phyloP scores from a whole-genome alignment of 2,329 filamentous ascomycete genomes.

The Nannizzia gypsea region DNA sequence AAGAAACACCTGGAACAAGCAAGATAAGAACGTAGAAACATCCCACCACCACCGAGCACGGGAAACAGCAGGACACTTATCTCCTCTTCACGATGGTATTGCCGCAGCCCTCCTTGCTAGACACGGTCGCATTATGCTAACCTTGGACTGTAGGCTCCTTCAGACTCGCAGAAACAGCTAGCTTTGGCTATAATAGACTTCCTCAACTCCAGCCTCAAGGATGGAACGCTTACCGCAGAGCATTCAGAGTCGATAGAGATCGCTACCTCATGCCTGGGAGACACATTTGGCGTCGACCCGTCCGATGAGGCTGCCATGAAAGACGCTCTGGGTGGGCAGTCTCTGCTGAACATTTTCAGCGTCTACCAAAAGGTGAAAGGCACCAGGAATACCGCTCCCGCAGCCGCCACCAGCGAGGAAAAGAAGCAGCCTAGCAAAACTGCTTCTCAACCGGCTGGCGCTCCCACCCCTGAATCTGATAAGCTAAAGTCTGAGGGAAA shows the following conservation, averaged over 20 bases:
- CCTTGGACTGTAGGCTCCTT: conserved; percentile 24
- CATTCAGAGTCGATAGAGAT: conserved; percentile 92
- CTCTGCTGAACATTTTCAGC: conserved; percentile 79
- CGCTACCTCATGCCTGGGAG: conserved; percentile 83
- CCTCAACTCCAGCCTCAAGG: conserved; percentile 67
- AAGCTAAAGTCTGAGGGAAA: conserved; percentile 83
- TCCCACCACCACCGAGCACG: background rate
- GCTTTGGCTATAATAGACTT: conserved; percentile 97
- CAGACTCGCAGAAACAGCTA: conserved; percentile 65
- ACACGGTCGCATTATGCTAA: background rate
- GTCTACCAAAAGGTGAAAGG: conserved; percentile 92
- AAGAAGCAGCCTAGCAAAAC: conserved; percentile 23
- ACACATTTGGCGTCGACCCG: conserved; percentile 92
- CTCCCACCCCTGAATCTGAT: conserved; percentile 53
- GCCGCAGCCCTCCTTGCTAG: background rate
- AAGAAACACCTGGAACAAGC: too few species aligned
- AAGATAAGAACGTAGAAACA: background rate
- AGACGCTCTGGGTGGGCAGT: conserved; percentile 73
- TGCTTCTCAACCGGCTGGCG: conserved; percentile 20
- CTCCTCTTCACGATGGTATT: background rate
- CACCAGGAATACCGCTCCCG: conserved; percentile 36
- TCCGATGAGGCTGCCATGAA: conserved; percentile 58
- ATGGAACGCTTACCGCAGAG: conserved; percentile 77
- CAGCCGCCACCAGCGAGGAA: conserved; percentile 29
- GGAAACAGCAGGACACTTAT: background rate